A percentile compares a stretch with the other conserved stretches of the same genome.
These are phyloP conservation scores for Rubia tinctorum DNA, from an alignment of 305 asterid species.

Conservation along the genomic window DNA sequence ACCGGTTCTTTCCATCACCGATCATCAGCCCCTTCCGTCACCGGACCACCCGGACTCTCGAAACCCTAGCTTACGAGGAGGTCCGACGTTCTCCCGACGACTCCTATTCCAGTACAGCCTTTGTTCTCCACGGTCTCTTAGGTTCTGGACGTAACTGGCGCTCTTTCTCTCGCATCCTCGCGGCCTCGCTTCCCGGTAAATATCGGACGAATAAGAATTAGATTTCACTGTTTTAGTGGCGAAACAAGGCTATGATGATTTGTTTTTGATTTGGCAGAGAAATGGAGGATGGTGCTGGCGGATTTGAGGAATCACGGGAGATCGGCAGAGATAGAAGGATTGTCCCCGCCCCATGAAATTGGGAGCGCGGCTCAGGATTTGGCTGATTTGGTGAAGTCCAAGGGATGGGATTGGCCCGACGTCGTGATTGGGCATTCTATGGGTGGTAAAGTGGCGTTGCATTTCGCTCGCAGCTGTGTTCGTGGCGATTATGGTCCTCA, in stretches of 20 bases:
- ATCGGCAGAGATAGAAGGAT: slow-evolving; percentile 52
- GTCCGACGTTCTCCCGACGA: slow-evolving; percentile 46
- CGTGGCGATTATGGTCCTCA: slow-evolving; percentile 55
- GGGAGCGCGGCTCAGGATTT: slow-evolving; percentile 83
- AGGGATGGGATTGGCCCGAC: slow-evolving; percentile 90
- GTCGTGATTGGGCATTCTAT: slow-evolving; percentile 93
- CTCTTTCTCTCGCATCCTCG: slow-evolving; percentile 75
- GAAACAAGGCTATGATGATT: not conserved
- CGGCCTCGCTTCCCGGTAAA: slow-evolving; percentile 64
- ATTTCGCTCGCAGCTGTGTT: slow-evolving; percentile 72
- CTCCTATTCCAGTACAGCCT: slow-evolving; percentile 62
- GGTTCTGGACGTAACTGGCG: slow-evolving; percentile 98
- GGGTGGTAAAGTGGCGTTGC: slow-evolving; percentile 96
- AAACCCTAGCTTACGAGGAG: slow-evolving; percentile 83
- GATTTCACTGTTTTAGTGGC: not conserved
- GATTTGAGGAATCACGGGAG: slow-evolving; percentile 94
- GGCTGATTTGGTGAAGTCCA: slow-evolving; percentile 60
- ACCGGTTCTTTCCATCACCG: slow-evolving; percentile 11
- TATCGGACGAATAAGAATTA: not conserved
- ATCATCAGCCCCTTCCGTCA: not conserved
- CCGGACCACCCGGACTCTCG: slow-evolving; percentile 31
- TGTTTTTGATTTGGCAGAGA: slow-evolving; percentile 23
- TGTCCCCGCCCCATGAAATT: slow-evolving; percentile 69
- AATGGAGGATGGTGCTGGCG: slow-evolving; percentile 78
- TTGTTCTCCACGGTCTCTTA: slow-evolving; percentile 84